Base-by-base conservation (phyloP, 306 rosid species). In the Luffa acutangula region DNA sequence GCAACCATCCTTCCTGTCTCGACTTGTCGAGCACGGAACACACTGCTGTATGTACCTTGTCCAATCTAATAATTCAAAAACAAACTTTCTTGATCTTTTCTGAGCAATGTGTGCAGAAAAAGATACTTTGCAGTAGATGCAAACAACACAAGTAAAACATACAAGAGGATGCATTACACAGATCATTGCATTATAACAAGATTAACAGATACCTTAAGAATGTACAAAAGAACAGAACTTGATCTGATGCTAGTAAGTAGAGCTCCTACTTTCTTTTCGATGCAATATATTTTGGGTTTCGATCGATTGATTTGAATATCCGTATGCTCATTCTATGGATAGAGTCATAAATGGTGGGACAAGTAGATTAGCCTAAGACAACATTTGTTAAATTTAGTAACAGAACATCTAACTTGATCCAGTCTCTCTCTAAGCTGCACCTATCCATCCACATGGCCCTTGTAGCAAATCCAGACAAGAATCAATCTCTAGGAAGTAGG, bases 41-140 rank as follows among this genome's bases (percentile, higher is more conserved):
- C 99, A 78, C 98, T 93, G 88, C 99, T 96, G 82, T 96, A 96
- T 36, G 99, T 96, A 60, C 99, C 99, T 90, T 96, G 99, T 65
- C 99, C 99, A 80, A 96, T 91, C 99, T 95, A 80, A n/a, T n/a
- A 25, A 81, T 3, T 69, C 48, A 76, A 17, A 36, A 7, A 81
- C 62, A 73, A 48, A 56, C 51, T 33, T 6, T 20, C 8, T 18
- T 37, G 14, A 18, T n/a, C 13, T 39, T n/a, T 20, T 46, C 43
- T n/a, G 12, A 15, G 75, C 34, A 17, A 42, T 66, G 58, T 10
- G 72, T 57, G n/a, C 5, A 46, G 54, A 31, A 36, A n/a, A 56
- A 57, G 52, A n/a, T 13, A 9, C 59, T 10, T 3, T 9, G 25
- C 36, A 43, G 36, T 17, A 14, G 6, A 65, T 14, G 21, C 37